Evolutionary conservation across 116 monocot genomes (phyloP).

Genomic region (Posidonia oceanica): DNA sequence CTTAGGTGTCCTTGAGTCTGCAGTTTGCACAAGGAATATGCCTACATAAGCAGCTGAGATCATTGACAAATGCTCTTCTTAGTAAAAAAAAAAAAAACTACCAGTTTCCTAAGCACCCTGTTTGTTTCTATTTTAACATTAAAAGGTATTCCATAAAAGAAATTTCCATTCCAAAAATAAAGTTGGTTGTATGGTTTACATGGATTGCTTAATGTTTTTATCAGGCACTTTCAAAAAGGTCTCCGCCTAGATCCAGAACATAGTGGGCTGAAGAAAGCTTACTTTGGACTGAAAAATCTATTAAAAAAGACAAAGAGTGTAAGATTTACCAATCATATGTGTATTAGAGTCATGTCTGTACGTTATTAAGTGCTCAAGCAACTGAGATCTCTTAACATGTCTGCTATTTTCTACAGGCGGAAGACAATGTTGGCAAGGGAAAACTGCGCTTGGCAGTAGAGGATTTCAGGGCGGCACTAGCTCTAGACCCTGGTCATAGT

Average conservation of each 20-base stretch:
- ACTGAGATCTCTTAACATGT: not conserved
- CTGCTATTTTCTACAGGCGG: slow-evolving; percentile 45
- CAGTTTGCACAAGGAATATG: no score
- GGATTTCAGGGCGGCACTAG: slow-evolving; percentile 81
- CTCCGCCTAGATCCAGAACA: slow-evolving; percentile 92
- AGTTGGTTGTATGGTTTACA: not conserved
- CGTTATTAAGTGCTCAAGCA: not conserved
- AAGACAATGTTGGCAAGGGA: slow-evolving; percentile 87
- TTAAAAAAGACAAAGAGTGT: slow-evolving; percentile 90
- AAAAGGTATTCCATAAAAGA: no score
- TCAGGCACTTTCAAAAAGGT: slow-evolving; percentile 90
- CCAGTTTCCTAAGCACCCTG: no score
- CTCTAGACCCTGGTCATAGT: slow-evolving; percentile 67
- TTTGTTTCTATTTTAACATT: no score
- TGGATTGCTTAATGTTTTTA: slow-evolving; percentile 3
- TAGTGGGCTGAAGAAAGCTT: slow-evolving; percentile 87
- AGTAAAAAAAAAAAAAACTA: no score
- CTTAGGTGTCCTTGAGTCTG: no score
- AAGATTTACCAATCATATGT: slow-evolving; percentile 3
- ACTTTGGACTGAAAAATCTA: slow-evolving; percentile 96
- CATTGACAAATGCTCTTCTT: no score
- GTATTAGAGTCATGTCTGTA: not conserved
- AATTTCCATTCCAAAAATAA: no score
- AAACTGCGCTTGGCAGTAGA: slow-evolving; percentile 79
- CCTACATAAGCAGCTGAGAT: no score